Evolutionary conservation across 176 grass and related monocot species (phyloP), one percentile per base, ranked within the genome.

Genomic region (Oryza longistaminata): DNA sequence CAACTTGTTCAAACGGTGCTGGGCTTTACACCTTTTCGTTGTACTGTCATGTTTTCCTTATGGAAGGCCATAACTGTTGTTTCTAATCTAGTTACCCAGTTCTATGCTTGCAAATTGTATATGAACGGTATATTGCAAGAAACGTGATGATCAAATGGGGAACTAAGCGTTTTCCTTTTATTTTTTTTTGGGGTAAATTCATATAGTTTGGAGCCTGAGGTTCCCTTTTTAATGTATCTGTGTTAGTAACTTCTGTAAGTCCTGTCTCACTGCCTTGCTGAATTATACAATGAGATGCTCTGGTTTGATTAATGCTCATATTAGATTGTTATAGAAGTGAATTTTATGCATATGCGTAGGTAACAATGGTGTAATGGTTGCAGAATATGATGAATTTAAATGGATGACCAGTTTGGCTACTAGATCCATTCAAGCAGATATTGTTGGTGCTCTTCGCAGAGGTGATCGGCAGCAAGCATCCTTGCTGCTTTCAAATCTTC

Each of bases 391-490:
- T 78, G 35, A 81, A 77, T 45, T 84, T 87, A 50, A 52, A 82
- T 80, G 74, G 71, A 91, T 8, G 16, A 74, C 55, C 39, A 64
- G 39, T 46, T 79, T 69, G 70, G 67, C 69, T 49, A 64, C 73
- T 84, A 84, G 85, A 76, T 74, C 68, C 77, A 62, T 72, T 67
- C 96, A 98, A 87, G 3, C 76, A 60, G 81, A 92, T 66, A 80
- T 95, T 79, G 85, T 98, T 26, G 93, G 83, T 87, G 85, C 93
- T 67, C 96, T 98, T 61, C 73, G 86, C 62, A 88, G 35, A 81
- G 93, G 93, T 86, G 87, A 95, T 22, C 87, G 89, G 31, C 82
- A 93, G 43, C 76, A 24, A 85, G 93, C 96, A 70, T 95, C 93
- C 60, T 25, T 81, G 34, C 74, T 93, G 71, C 96, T 95, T 81